Percentiles rank a stretch among this genome's conserved stretches.
Evolutionary conservation across 1,139 yeast genomes (phyloP).

Genomic region (Protomyces gravidus): DNA sequence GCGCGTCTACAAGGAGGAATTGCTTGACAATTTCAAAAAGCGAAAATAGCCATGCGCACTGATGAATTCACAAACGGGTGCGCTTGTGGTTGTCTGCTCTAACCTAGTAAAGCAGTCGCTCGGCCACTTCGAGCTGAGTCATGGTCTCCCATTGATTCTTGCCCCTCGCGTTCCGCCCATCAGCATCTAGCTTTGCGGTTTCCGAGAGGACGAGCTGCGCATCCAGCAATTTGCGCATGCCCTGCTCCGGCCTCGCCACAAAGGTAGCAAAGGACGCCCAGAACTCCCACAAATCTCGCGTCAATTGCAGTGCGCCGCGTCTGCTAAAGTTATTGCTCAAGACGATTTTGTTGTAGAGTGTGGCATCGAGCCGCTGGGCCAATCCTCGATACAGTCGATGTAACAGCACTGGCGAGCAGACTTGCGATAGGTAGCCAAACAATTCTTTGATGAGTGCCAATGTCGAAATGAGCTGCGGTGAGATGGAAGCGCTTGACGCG

Average conservation of each 20-base stretch:
- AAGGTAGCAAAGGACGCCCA: constrained; percentile 22
- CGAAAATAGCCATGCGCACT: constrained; percentile 3
- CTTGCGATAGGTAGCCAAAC: constrained; percentile 18
- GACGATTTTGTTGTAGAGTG: constrained; percentile 9
- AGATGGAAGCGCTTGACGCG: constrained; percentile 11
- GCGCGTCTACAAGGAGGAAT: constrained; percentile 17
- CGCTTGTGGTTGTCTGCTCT: too few species aligned
- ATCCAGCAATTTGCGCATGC: constrained; percentile 13
- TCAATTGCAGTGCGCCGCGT: constrained; percentile 28
- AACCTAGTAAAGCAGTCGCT: background rate
- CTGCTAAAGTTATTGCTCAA: constrained; percentile 20
- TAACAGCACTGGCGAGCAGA: constrained; percentile 11
- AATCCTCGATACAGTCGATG: constrained; percentile 14
- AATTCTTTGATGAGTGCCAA: constrained; percentile 15
- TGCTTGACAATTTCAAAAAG: constrained; percentile 20
- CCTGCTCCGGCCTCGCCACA: constrained; percentile 26
- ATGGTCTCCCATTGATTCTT: background rate
- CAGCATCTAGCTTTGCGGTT: background rate
- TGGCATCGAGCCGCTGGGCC: constrained; percentile 16
- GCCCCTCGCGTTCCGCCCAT: background rate
- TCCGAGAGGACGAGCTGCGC: constrained; percentile 1
- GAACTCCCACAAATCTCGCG: constrained; percentile 27
- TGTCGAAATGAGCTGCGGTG: constrained; percentile 12
- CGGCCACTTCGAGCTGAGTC: background rate
- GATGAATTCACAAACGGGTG: too few species aligned